A percentile compares a stretch with the other conserved stretches of the same genome.
These are phyloP conservation scores for Trametes meyenii DNA, from an alignment of 768 basidiomycete species.

Conservation along the genomic window DNA sequence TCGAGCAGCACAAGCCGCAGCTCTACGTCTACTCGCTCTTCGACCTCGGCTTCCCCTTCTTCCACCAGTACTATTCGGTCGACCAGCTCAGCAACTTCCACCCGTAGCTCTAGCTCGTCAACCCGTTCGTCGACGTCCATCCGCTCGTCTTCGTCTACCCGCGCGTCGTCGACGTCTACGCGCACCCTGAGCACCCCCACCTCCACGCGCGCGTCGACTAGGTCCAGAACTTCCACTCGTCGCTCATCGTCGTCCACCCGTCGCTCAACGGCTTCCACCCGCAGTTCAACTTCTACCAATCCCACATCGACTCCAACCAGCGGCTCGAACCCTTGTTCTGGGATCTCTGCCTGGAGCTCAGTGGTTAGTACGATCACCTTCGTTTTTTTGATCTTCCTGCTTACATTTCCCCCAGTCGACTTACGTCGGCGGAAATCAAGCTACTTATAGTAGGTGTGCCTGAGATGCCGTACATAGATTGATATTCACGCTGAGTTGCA, in stretches of 20 bases:
- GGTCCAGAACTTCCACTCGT: constrained; percentile 22
- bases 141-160: constrained; percentile 3
- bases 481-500: constrained; percentile 20
- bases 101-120: constrained; percentile 28
- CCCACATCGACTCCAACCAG: constrained; percentile 10
- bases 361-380: constrained; percentile 33
- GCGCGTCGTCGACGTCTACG: constrained; percentile 24
- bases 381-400: neutral
- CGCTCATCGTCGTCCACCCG: constrained; percentile 25
- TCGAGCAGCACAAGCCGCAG: constrained; percentile 30
- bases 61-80: neutral
- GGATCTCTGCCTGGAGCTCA: constrained; percentile 53
- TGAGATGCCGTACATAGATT: no score
- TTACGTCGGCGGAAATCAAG: constrained; percentile 51
- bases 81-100: constrained; percentile 1
- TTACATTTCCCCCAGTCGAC: constrained; percentile 35
- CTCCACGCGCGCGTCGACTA: constrained; percentile 29
- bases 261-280: constrained; percentile 31
- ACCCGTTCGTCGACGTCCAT: neutral
- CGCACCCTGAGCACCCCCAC: constrained; percentile 12
- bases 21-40: constrained; percentile 21
- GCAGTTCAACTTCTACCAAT: constrained; percentile 31
- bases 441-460: constrained; percentile 44
- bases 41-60: constrained; percentile 23
- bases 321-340: constrained; percentile 41